Evolutionary conservation across 225 moss, liverwort and hornwort genomes (phyloP), one percentile per base, ranked within the genome.

Genomic region (Anthoceros angustus): DNA sequence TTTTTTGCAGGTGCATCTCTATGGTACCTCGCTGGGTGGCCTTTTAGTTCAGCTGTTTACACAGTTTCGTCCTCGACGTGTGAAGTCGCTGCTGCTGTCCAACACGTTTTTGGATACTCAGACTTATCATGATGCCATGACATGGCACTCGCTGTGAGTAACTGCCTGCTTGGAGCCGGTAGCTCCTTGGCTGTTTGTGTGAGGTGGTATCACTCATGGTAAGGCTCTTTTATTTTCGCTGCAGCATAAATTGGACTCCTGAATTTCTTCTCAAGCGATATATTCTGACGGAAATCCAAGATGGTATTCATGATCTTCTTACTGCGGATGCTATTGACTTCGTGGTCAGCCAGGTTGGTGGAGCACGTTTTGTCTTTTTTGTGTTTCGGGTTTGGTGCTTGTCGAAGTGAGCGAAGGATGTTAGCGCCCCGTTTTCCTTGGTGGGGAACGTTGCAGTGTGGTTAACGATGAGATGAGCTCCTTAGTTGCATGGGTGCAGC

Each of bases 311-410:
- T 70, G 98, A 92, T 72, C 92, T 89, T 49, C 74, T 78, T 32
- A 92, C 92, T 68, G 89, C 92, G 32, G 98, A 98, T 73, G 89
- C 98, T 9, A 98, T 98, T 23, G 98, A 98, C 76, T 98, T 98
- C 43, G 92, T 92, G 23, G 98, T 98, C 40, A 85, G 84, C 39
- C 88, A 89, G 88, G 88, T 82, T 25, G 63, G 41, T 50, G 14
- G 61, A 12, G 16, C 48, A 25, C 20, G 5, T 62, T 25, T 7
- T 63, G 12, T 40, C 40, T 62, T 20, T 38, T 42, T 6, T 61
- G 12, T 39, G 21, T 68, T 68, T 5, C 5, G 16, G 2, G 50
- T 16, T 3, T 55, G 50, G 21, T 16, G 50, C 16, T 16, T 16
- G 21, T 63, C n/a, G n/a, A n/a, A 25, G 12, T 38, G 39, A 38